Base-by-base conservation (phyloP, 2,329 filamentous ascomycete species). In the Drechslerella coelobrocha region DNA sequence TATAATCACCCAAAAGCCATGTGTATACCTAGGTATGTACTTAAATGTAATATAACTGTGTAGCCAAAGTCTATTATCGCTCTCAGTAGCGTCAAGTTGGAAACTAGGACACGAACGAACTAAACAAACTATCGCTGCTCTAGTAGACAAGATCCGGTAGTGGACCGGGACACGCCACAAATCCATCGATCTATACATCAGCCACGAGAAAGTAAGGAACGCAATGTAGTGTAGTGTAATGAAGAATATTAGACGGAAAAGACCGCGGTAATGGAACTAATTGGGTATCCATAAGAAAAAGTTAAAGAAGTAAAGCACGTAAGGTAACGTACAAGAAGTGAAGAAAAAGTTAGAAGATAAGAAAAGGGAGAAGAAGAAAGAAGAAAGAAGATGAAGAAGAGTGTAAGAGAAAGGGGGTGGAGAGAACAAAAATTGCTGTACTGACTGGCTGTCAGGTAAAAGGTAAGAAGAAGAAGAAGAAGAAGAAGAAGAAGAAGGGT, bases 31-130 rank as follows among this genome's bases (percentile, higher is more conserved):
- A n/a, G n/a, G n/a, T n/a, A n/a, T 37, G n/a, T 37, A 37, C 31
- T 8, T 37, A 37, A 37, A 37, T 45, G 14, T 5, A 45, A 45
- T n/a, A 45, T n/a, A 14, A 39, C 17, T 54, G 26, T 10, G 31
- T 41, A 23, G 21, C 8, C 14, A 27, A 55, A 12, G 27, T 14
- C 17, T 43, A 43, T 55, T 43, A 55, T 55, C 52, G 45, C 45
- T n/a, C n/a, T n/a, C n/a, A n/a, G n/a, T 55, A 55, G 41, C 52
- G 45, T 55, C 45, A 55, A 27, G 34, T 55, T 43, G 41, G 41
- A 55, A 1, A 43, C 21, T 43, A 37, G 8, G 8, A n/a, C 8
- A 37, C 34, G n/a, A 37, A 8, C 8, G n/a, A 37, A 37, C 34
- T n/a, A 37, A 37, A 37, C 8, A n/a, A 37, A 37, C n/a, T 8